Evolutionary conservation across 129 eudicot species (phyloP), one percentile per base, ranked within the genome.

Genomic region (Centrapalus pauciflorus): DNA sequence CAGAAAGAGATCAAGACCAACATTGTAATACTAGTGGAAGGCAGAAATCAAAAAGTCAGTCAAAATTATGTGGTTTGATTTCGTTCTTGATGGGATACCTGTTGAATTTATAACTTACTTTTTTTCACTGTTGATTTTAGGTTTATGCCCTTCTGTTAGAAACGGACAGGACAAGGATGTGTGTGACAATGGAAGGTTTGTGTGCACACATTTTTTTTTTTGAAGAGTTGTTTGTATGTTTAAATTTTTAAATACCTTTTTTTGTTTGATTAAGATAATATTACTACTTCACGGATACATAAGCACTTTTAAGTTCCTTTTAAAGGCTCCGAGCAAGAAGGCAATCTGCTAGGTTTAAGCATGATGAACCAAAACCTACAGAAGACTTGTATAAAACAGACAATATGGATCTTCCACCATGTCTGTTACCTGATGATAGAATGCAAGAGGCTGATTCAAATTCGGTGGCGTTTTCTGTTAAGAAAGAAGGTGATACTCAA

Each of bases 181-280:
- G 37, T 43, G 64, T 75, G 75, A 66, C 63, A 70, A 71, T 40
- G 79, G 78, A 61, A 83, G 95, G 93, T 85, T 30, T 49, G 71
- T 9, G 57, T 61, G 56, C 13, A 30, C 30, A 49, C 41, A 21
- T n/a, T n/a, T n/a, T n/a, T 12, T 7, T 7, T 58, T 26, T 13
- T 29, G 5, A 10, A 27, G 17, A 30, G 45, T 30, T 28, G 16
- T 33, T 29, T 12, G 5, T 41, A 11, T 5, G 16, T n/a, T n/a
- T n/a, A 21, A 56, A 4, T 55, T 3, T 3, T 2, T 52, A 13
- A 24, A 19, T 40, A 19, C 19, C 24, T 24, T 45, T 34, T 20
- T 11, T 11, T 11, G 1, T 14, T 34, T 50, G 5, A 4, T 1
- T 34, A n/a, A n/a, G n/a, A n/a, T n/a, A n/a, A n/a, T n/a, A n/a